phyloP scores from a whole-genome alignment of 805 yeast species.

The Ogataea pini region DNA sequence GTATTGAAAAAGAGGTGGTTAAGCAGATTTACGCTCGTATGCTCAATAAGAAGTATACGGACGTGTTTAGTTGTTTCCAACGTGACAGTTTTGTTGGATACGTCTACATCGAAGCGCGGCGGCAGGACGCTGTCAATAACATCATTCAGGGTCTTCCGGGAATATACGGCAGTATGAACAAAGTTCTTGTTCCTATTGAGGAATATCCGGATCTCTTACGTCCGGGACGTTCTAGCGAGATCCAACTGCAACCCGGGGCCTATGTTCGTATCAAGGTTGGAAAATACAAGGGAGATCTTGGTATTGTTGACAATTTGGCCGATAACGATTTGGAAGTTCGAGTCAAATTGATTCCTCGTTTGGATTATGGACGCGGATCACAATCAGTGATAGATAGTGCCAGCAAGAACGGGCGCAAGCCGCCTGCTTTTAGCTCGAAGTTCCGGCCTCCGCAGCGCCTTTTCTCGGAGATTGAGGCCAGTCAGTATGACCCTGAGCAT shows the following conservation, averaged over 20 bases:
- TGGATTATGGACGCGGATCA: constrained; percentile 77
- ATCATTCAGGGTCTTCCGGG: constrained; percentile 90
- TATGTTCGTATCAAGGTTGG: constrained; percentile 92
- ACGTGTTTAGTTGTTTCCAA: constrained; percentile 87
- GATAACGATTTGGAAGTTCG: constrained; percentile 96
- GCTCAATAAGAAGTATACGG: constrained; percentile 72
- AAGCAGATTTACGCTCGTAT: constrained; percentile 82
- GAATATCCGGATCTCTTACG: constrained; percentile 92
- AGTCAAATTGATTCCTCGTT: constrained; percentile 86
- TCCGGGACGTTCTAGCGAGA: constrained; percentile 85
- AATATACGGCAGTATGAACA: constrained; percentile 60
- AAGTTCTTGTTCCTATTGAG: constrained; percentile 88
- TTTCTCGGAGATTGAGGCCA: constrained; percentile 87
- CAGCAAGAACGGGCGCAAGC: constrained; percentile 37
- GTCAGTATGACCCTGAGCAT: constrained; percentile 74
- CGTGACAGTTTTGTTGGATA: constrained; percentile 92
- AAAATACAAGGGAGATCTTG: constrained; percentile 88
- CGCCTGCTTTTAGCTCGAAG: constrained; percentile 53
- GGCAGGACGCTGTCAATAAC: constrained; percentile 85
- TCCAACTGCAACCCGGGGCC: constrained; percentile 86
- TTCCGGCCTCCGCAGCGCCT: constrained; percentile 82
- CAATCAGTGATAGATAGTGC: constrained; percentile 29
- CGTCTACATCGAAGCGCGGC: constrained; percentile 90
- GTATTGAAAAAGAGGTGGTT: constrained; percentile 89
- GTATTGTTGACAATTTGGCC: constrained; percentile 87